phyloP scores from a whole-genome alignment of 2,329 filamentous ascomycete species.

The Trichoderma guizhouense region DNA sequence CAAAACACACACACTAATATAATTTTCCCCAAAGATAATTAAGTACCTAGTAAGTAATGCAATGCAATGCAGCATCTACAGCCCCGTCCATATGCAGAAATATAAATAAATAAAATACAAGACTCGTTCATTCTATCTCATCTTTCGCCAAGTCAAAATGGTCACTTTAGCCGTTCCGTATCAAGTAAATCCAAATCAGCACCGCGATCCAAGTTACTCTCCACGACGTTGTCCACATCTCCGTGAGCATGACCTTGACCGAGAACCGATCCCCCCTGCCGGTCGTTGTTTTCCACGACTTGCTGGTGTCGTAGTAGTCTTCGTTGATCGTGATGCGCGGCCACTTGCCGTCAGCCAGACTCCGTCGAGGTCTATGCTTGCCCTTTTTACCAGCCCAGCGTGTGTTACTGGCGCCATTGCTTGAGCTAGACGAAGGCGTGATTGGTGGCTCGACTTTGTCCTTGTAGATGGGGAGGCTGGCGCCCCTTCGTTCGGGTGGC shows the following conservation, averaged over 20 bases:
- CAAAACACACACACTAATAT: not conserved
- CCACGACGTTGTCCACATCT: constrained; percentile 60
- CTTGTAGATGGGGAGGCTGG: constrained; percentile 45
- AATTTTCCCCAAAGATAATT: not conserved
- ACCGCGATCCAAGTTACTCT: constrained; percentile 62
- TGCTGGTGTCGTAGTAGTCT: constrained; percentile 44
- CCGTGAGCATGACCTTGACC: constrained; percentile 49
- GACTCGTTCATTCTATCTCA: not conserved
- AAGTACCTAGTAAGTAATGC: not conserved
- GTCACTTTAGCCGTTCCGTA: constrained; percentile 53
- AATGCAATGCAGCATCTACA: not conserved
- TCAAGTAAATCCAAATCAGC: constrained; percentile 63
- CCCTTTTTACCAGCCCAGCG: constrained; percentile 28
- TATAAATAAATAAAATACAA: not conserved
- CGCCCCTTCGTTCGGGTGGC: constrained; percentile 34
- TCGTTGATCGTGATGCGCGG: constrained; percentile 54
- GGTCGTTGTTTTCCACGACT: constrained; percentile 30
- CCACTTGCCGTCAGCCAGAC: constrained; percentile 42
- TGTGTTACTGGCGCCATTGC: constrained; percentile 22
- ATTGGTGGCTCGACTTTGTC: constrained; percentile 48
- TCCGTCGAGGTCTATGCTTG: constrained; percentile 36
- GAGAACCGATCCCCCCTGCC: constrained; percentile 28
- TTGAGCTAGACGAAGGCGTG: constrained; percentile 16
- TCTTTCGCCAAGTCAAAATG: not conserved
- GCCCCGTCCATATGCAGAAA: constrained; percentile 9